A percentile compares a stretch with the other conserved stretches of the same genome.
Evolutionary conservation across 768 basidiomycete species (phyloP).

Genomic region (Serendipita vermifera): DNA sequence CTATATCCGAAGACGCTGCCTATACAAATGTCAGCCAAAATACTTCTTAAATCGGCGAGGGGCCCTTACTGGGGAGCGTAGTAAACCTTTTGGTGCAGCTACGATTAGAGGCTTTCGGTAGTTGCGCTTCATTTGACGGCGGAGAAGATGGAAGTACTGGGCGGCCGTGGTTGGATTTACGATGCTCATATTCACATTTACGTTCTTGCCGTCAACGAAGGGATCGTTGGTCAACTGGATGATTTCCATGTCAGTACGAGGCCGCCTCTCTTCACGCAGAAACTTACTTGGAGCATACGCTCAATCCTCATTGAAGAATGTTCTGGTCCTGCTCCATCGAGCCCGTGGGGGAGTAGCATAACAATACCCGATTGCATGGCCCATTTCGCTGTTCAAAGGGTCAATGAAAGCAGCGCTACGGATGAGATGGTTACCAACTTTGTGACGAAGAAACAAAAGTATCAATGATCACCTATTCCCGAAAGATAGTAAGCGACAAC

Average conservation of each 20-base stretch:
- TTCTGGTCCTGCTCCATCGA: slow-evolving; percentile 88
- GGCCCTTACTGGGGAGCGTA: slow-evolving; percentile 59
- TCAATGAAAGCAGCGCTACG: not conserved
- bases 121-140: slow-evolving; percentile 72
- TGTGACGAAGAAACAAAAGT: slow-evolving; percentile 77
- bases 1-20: slow-evolving; percentile 59
- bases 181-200: slow-evolving; percentile 72
- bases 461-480: slow-evolving; percentile 62
- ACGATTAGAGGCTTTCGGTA: slow-evolving; percentile 80
- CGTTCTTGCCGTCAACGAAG: slow-evolving; percentile 24
- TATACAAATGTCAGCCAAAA: slow-evolving; percentile 20
- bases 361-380: slow-evolving; percentile 80
- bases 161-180: slow-evolving; percentile 79
- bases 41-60: not conserved
- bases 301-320: slow-evolving; percentile 84
- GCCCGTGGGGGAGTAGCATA: slow-evolving; percentile 74
- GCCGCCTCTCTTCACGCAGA: not conserved
- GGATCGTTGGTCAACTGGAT: slow-evolving; percentile 64
- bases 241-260: not conserved
- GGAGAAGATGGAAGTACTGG: slow-evolving; percentile 86
- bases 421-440: slow-evolving; percentile 30
- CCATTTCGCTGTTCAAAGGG: slow-evolving; percentile 65
- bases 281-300: slow-evolving; percentile 68
- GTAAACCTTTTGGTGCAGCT: slow-evolving; percentile 70
- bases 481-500: not conserved